Evolutionary conservation across 2,329 filamentous ascomycete species (phyloP), one percentile per base, ranked within the genome.

Genomic region (Aspergillus uvarum): DNA sequence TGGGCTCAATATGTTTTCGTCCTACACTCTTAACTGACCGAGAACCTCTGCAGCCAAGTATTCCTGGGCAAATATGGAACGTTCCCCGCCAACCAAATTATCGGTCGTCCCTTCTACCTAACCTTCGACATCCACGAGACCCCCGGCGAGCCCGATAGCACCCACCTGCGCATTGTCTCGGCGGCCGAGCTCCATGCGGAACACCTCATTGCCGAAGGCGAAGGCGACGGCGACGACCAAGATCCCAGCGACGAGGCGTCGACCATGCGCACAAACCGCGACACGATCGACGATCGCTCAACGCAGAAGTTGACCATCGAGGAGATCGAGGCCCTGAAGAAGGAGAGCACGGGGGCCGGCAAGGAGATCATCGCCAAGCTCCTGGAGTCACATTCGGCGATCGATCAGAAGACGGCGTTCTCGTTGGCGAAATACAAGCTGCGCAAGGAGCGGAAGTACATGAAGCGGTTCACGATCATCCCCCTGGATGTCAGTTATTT

Each of bases 401-500:
- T 99, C 48, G 92, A 96, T 67, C 90, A 98, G 79, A 99, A 99
- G 82, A 98, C 95, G 0, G 84, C 87, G 0, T 99, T 96, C 71
- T 96, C 92, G 2, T 81, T 97, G 59, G 93, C 94, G 48, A 99
- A 99, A 76, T 99, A 99, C 77, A 96, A 95, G 70, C 81, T 98
- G 19, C 83, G 96, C 50, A 99, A 99, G 80, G 89, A 91, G 65
- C 93, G 89, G 73, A 99, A 99, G 77, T 98, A 96, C 74, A 84
- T 98, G 64, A 88, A 90, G 69, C 84, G 92, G 12, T 98, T 99
- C 71, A 91, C 90, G 0, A 86, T 95, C 1, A 76, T 96, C 54
- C 94, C 94, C 0, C 79, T 98, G 67, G 92, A 97, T 70, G 87
- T 96, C 14, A 83, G 87, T 0, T 83, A 87, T 64, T 80, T 98